Evolutionary conservation across 129 eudicot species (phyloP).

Genomic region (Dittrichia graveolens): DNA sequence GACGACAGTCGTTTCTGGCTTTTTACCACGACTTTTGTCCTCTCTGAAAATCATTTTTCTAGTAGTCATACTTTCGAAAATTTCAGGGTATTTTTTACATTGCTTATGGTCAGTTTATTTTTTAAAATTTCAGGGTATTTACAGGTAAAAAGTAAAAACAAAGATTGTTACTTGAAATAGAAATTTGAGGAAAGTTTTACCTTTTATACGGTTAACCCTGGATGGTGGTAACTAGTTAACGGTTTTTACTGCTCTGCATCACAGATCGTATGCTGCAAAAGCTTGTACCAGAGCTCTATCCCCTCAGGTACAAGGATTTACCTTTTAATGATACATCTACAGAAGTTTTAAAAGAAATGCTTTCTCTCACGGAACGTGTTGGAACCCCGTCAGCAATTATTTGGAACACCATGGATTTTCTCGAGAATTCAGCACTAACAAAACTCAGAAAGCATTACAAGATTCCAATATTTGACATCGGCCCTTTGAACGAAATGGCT

Average conservation of each 20-base stretch:
- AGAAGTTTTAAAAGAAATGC: slow-evolving; percentile 12
- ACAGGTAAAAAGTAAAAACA: too few relatives aligned
- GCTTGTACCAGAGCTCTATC: slow-evolving; percentile 42
- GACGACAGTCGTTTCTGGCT: too few relatives aligned
- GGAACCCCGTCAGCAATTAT: slow-evolving; percentile 48
- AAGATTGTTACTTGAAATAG: too few relatives aligned
- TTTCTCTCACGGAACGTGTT: slow-evolving; percentile 18
- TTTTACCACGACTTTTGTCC: too few relatives aligned
- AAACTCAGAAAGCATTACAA: slow-evolving; percentile 37
- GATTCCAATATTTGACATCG: slow-evolving; percentile 47
- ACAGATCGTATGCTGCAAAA: slow-evolving; percentile 36
- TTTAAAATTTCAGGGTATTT: too few relatives aligned
- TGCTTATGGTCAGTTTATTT: too few relatives aligned
- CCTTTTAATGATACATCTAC: slow-evolving; percentile 8
- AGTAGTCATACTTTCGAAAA: too few relatives aligned
- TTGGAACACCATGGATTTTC: slow-evolving; percentile 56
- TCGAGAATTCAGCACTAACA: slow-evolving; percentile 39
- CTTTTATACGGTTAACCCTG: not conserved
- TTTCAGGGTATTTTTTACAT: too few relatives aligned
- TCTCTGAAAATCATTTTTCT: too few relatives aligned
- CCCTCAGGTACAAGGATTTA: slow-evolving; percentile 39
- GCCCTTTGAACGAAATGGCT: slow-evolving; percentile 48
- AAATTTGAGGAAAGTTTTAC: too few relatives aligned
- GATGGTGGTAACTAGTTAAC: not conserved
- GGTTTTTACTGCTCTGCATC: not conserved